Conservation (phyloP, 2,329 filamentous ascomycete genomes). For the Cercospora zeina region DNA sequence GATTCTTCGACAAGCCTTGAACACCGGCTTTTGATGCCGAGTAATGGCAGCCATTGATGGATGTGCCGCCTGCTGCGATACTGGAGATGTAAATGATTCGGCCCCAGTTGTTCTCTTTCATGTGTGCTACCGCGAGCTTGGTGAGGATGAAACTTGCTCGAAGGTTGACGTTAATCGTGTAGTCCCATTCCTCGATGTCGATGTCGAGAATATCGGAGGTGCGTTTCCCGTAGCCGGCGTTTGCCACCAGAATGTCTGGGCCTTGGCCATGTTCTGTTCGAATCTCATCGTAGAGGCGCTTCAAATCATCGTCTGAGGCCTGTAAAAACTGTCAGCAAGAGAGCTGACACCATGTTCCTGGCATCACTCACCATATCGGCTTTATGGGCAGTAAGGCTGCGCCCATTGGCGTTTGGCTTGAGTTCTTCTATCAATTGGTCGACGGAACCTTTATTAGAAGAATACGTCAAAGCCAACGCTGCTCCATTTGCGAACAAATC, state of each 20-base stretch:
- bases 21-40: constrained; percentile 49
- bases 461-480: constrained; percentile 62
- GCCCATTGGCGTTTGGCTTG: constrained; percentile 29
- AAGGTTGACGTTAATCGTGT: constrained; percentile 63
- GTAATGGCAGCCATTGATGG: constrained; percentile 55
- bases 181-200: constrained; percentile 63
- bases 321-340: background rate
- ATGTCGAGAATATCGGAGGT: constrained; percentile 56
- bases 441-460: constrained; percentile 52
- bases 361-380: constrained; percentile 52
- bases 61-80: constrained; percentile 63
- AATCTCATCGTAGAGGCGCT: constrained; percentile 58
- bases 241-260: constrained; percentile 65
- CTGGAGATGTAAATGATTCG: constrained; percentile 65
- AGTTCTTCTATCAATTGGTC: constrained; percentile 46
- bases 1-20: constrained; percentile 64
- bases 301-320: constrained; percentile 54
- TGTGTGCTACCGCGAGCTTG: constrained; percentile 61
- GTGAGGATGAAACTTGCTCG: constrained; percentile 63
- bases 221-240: constrained; percentile 66
- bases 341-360: background rate
- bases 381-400: constrained; percentile 56
- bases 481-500: constrained; percentile 56
- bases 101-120: constrained; percentile 62
- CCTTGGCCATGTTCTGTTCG: constrained; percentile 53